Evolutionary conservation across 495 filamentous ascomycete species (phyloP), one percentile per base, ranked within the genome.

Genomic region (Usnea hakonensis): DNA sequence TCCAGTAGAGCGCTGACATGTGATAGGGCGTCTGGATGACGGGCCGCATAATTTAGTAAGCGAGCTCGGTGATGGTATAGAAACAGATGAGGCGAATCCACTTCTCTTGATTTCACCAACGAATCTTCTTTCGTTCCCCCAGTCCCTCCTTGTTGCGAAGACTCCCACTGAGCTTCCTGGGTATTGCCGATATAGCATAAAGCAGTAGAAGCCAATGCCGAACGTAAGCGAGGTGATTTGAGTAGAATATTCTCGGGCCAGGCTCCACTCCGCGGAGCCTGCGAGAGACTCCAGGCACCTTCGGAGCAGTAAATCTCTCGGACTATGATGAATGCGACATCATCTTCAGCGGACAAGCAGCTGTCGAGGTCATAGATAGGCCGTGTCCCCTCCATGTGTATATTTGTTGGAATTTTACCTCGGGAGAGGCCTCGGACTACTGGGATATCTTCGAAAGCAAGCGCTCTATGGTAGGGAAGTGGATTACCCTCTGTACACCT

Each of bases 311-410:
- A 4, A 23, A 13, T 32, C 23, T 6, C 9, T 62, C 59, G 44
- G 23, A 62, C 36, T 28, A 55, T 36, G 32, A 62, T 36, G 48
- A 62, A 62, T 13, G 59, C 59, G 37, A 62, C 17, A 37, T 62
- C 59, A 4, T 23, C 21, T 30, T 55, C 43, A 33, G 54, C 48
- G 19, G 33, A 44, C 44, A 62, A 38, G 21, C 23, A 62, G 7
- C n/a, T 36, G 30, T 43, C 44, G 23, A 55, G 43, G 36, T 62
- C 59, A 56, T 30, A 33, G 26, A 62, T 35, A 6, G 59, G 59
- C 26, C 19, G n/a, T 11, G 38, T 55, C 36, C 59, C 59, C 35
- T 50, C 19, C 2, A 54, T 21, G 14, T 62, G 59, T 16, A 48
- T 35, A 2, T 35, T 37, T 9, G 46, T 30, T 2, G 19, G 11